Evolutionary conservation across 352 stramenopile genomes (phyloP), one percentile per base, ranked within the genome.

Genomic region (Phytophthora tubulina): DNA sequence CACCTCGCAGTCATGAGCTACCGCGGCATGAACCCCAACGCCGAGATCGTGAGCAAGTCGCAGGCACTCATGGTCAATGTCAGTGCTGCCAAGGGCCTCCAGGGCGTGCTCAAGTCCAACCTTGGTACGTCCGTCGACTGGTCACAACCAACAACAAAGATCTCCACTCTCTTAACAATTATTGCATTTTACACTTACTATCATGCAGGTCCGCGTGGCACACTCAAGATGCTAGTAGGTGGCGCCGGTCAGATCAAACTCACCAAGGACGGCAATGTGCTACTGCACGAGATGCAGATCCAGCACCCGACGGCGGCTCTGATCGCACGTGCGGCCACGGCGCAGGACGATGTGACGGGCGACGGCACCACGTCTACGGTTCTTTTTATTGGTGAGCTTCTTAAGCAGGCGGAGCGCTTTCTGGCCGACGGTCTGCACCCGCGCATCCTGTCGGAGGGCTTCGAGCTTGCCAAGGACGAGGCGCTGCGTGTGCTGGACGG

Each of bases 211-310:
- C 98, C 98, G 10, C 91, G 96, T 2, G 98, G 98, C n/a, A 99
- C 98, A 15, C 86, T 99, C 49, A 99, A 99, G 91, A 99, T 99
- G 96, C 90, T 99, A 11, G 98, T 99, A 14, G 98, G 97, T 30
- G 98, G 98, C 51, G 97, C 98, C 15, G 98, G 98, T 31, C 97
- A 99, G 83, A 99, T 99, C 74, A 99, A 99, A 85, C 90, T 99
- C 52, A 99, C 98, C 17, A 99, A 99, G 82, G 98, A 99, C 81
- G 98, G 98, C 78, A 98, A 99, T 73, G 98, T 99, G 17, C 78
- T 99, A 50, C 89, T 99, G 39, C 97, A 99, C 75, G 98, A 99
- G 90, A 99, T 99, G 98, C 98, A 99, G 88, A 99, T 99, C 85
- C 91, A 98, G 80, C 98, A 99, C 91, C 98, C 98, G 69, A 99